Evolutionary conservation across 768 basidiomycete species (phyloP), one percentile per base, ranked within the genome.

Genomic region (Lyophyllum atratum): DNA sequence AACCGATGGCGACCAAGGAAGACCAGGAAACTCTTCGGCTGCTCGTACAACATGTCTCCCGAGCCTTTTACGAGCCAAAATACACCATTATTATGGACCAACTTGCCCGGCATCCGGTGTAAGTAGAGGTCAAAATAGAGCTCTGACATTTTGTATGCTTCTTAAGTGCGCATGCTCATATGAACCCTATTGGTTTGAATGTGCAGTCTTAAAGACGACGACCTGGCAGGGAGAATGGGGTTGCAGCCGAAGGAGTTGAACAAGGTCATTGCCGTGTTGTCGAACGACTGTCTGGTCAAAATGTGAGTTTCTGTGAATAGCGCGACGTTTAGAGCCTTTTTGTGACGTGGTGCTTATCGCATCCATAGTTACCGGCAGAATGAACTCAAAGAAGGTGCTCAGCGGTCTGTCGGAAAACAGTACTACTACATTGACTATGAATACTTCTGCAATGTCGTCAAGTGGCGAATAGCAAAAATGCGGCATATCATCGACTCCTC

Each of bases 401-500:
- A 90, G 70, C 86, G 95, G 58, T 89, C 90, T 58, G 88, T 90
- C 58, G 90, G 89, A 60, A 87, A 89, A 66, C 89, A 92, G 67
- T 99, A 98, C 78, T 99, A 92, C 78, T 98, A 93, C 74, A 91
- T 99, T 69, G 89, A 99, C 75, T 95, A 96, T 72, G 86, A 93
- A 66, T 85, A 88, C 67, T 95, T 98, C 69, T 95, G 93, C 74
- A 95, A 98, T 72, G 95, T 98, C 45, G 92, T 96, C 72, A 98
- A 98, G 72, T 99, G 96, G 93, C 83, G 95, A 39, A 85, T 98
- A 52, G 92, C 92, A 4, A 90, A 92, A 68, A 95, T 98, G 93
- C 83, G 92, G 60, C 82, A 87, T 59, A 85, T 85, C 58, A 93
- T 99, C 60, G 95, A 98, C 74, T 87, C 90, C 29, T 87, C 87